These are phyloP conservation scores for Eremothecium gossypii DNA, from an alignment of 1,139 yeast genomes.

Conservation along the genomic window DNA sequence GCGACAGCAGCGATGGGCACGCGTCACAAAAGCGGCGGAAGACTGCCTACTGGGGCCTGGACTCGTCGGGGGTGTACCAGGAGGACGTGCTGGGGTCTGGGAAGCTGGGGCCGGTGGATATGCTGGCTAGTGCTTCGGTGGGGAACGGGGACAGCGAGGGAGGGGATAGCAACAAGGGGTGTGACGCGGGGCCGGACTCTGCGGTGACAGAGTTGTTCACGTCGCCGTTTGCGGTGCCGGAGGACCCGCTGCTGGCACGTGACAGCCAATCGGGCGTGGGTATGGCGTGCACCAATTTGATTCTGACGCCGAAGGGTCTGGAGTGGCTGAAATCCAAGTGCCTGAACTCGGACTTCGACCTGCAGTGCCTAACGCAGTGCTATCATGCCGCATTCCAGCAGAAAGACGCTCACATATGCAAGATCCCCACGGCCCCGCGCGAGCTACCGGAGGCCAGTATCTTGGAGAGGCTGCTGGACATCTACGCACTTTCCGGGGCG, in stretches of 20 bases:
- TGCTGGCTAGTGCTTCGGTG: conserved; percentile 5
- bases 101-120: conserved; percentile 6
- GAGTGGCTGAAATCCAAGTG: conserved; percentile 6
- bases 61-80: not conserved
- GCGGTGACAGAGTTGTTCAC: not conserved
- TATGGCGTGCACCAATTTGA: conserved; percentile 5
- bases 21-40: not conserved
- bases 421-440: conserved; percentile 3
- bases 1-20: not conserved
- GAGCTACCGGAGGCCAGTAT: conserved; percentile 3
- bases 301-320: conserved; percentile 6
- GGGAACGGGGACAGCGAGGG: not conserved
- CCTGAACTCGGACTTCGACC: conserved; percentile 6
- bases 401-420: not conserved
- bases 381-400: not conserved
- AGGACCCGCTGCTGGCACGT: not conserved
- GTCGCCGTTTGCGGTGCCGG: not conserved
- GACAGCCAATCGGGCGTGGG: not conserved
- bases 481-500: conserved; percentile 3
- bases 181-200: too few species aligned
- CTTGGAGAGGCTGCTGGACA: conserved; percentile 4
- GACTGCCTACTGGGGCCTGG: not conserved
- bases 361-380: conserved; percentile 3
- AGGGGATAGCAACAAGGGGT: not conserved
- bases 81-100: not conserved